Percentiles rank a stretch among this genome's conserved stretches.
Conservation (phyloP, 805 yeast genomes). For the Candida mattraensis region DNA sequence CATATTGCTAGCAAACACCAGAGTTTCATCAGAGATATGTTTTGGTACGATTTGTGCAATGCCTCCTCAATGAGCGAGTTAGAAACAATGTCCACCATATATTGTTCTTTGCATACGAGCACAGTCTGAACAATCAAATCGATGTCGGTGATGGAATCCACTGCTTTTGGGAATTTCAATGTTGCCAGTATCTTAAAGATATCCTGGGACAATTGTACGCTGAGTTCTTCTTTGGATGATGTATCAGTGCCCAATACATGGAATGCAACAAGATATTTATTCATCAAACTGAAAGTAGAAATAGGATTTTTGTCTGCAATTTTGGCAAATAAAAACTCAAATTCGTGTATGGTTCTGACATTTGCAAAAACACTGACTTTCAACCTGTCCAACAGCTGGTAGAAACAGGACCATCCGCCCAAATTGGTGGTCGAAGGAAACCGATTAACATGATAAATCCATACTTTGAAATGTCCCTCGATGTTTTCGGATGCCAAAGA, state of each 20-base stretch:
- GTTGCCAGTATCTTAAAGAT: slow-evolving; percentile 20
- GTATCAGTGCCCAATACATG: slow-evolving; percentile 11
- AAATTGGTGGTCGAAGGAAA: slow-evolving; percentile 26
- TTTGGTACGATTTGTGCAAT: slow-evolving; percentile 48
- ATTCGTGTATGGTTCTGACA: slow-evolving; percentile 9
- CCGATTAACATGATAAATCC: slow-evolving; percentile 10
- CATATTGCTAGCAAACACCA: slow-evolving; percentile 32
- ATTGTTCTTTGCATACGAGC: slow-evolving; percentile 17
- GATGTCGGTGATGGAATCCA: slow-evolving; percentile 32
- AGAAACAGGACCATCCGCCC: slow-evolving; percentile 25
- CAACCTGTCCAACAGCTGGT: slow-evolving; percentile 10
- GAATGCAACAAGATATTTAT: slow-evolving; percentile 21
- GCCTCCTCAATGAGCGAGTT: slow-evolving; percentile 32
- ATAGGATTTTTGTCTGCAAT: slow-evolving; percentile 5
- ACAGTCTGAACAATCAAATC: slow-evolving; percentile 35
- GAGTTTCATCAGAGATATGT: slow-evolving; percentile 37
- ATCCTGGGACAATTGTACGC: slow-evolving; percentile 8
- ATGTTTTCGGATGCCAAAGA: slow-evolving; percentile 9
- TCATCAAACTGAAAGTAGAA: slow-evolving; percentile 8
- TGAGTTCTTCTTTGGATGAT: slow-evolving; percentile 1
- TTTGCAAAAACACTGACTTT: slow-evolving; percentile 1
- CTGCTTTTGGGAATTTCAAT: slow-evolving; percentile 46
- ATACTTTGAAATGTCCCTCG: slow-evolving; percentile 10
- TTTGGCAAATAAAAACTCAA: slow-evolving; percentile 4
- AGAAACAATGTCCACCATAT: slow-evolving; percentile 21